Percentiles rank a stretch among this genome's conserved stretches.
Evolutionary conservation across 768 basidiomycete genomes (phyloP).

Genomic region (Cystofilobasidium ferigula): DNA sequence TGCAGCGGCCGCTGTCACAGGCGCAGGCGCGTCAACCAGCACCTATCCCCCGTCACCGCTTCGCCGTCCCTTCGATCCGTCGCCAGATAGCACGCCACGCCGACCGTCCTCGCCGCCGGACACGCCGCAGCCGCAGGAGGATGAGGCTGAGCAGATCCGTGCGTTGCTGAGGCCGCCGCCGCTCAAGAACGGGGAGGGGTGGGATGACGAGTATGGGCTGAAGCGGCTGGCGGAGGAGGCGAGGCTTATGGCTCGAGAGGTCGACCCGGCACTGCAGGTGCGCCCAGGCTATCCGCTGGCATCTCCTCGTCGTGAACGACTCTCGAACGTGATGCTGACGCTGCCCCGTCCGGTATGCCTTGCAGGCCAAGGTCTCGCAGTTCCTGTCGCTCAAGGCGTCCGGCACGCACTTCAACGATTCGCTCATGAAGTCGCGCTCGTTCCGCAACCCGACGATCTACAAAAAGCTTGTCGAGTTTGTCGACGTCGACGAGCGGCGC

Average conservation of each 20-base stretch:
- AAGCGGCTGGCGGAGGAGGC: background rate
- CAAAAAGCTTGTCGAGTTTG: constrained; percentile 84
- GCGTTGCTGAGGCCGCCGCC: constrained; percentile 7
- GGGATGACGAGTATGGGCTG: constrained; percentile 24
- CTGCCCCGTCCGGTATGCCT: background rate
- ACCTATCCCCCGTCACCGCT: background rate
- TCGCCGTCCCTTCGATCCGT: background rate
- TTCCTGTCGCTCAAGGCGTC: constrained; percentile 19
- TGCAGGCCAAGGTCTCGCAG: constrained; percentile 12
- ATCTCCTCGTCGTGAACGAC: background rate
- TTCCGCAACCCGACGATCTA: constrained; percentile 98
- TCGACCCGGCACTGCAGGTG: constrained; percentile 12
- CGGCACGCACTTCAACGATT: constrained; percentile 74
- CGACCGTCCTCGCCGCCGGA: background rate
- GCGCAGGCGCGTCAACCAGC: background rate
- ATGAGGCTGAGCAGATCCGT: constrained; percentile 6
- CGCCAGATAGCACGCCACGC: background rate
- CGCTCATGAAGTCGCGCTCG: constrained; percentile 78
- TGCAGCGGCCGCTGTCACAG: too few species aligned
- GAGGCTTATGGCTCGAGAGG: background rate
- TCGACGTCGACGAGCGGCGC: constrained; percentile 71
- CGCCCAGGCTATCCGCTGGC: background rate
- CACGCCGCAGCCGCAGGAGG: background rate
- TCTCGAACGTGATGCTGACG: background rate
- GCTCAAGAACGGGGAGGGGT: constrained; percentile 14